These are phyloP conservation scores for Lactifluus pinguis DNA, from an alignment of 768 basidiomycete genomes.

Conservation along the genomic window DNA sequence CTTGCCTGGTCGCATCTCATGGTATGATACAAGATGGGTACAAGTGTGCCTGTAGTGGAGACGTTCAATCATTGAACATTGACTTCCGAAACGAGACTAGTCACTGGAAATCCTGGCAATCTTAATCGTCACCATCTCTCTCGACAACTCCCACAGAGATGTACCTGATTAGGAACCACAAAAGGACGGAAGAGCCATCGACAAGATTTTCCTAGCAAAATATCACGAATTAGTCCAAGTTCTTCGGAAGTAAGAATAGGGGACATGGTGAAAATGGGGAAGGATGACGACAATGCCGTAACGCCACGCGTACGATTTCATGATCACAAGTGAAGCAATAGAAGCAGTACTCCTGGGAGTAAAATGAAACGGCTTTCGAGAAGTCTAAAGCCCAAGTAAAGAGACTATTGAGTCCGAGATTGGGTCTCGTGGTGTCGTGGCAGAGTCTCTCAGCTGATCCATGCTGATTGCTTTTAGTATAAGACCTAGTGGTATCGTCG, in stretches of 20 bases:
- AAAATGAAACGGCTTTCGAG: neutral
- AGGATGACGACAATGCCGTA: neutral
- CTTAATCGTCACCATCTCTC: neutral
- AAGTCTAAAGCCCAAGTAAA: neutral
- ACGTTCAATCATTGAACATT: neutral
- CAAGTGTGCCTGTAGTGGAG: neutral
- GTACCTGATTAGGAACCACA: neutral
- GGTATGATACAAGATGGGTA: neutral
- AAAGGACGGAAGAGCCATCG: neutral
- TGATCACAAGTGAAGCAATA: neutral
- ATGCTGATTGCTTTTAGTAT: neutral
- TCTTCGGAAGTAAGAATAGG: neutral
- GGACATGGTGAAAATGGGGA: neutral
- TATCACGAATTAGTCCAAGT: neutral
- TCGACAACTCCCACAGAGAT: neutral
- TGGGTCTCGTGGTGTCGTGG: neutral
- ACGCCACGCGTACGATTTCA: neutral
- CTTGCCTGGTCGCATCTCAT: neutral
- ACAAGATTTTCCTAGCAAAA: neutral
- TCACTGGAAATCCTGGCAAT: neutral
- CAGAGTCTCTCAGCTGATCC: neutral
- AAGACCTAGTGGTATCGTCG: neutral
- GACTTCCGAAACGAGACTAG: neutral
- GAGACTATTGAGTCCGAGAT: neutral
- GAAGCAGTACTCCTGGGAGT: neutral